Conservation (phyloP, 2,329 filamentous ascomycete species). For the Magnaporthiopsis rhizophila region DNA sequence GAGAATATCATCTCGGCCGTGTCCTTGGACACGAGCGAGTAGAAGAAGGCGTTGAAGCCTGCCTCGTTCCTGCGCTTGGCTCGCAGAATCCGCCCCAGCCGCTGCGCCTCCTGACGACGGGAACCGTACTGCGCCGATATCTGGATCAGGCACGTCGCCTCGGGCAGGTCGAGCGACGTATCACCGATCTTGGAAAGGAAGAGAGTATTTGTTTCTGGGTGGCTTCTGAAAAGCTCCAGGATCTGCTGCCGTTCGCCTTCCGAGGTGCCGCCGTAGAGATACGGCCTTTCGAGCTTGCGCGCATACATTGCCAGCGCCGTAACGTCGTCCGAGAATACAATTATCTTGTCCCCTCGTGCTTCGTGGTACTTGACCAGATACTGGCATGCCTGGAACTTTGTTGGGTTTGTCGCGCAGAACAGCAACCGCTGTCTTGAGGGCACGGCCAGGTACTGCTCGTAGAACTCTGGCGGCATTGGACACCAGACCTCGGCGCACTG, state of each 20-base stretch:
- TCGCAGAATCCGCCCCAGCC: slow-evolving; percentile 82
- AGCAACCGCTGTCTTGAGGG: slow-evolving; percentile 39
- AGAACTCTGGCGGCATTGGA: slow-evolving; percentile 94
- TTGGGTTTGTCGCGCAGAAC: slow-evolving; percentile 93
- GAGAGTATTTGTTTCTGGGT: slow-evolving; percentile 79
- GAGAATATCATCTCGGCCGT: slow-evolving; percentile 98
- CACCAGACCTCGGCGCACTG: slow-evolving; percentile 98
- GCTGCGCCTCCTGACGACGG: slow-evolving; percentile 88
- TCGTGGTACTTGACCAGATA: slow-evolving; percentile 98
- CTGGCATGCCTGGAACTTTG: slow-evolving; percentile 92
- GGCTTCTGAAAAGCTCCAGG: slow-evolving; percentile 89
- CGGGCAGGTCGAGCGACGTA: slow-evolving; percentile 90
- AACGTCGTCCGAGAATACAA: slow-evolving; percentile 95
- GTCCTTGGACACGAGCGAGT: slow-evolving; percentile 92
- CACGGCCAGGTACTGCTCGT: slow-evolving; percentile 52
- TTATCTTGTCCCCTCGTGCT: slow-evolving; percentile 88
- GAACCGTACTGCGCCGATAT: slow-evolving; percentile 96
- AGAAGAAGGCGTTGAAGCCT: slow-evolving; percentile 98
- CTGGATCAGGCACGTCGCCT: slow-evolving; percentile 92
- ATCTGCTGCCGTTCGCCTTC: slow-evolving; percentile 80
- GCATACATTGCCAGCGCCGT: slow-evolving; percentile 84
- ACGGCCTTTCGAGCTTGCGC: slow-evolving; percentile 72
- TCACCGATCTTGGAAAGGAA: slow-evolving; percentile 97
- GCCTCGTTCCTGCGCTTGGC: slow-evolving; percentile 94
- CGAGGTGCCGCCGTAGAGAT: slow-evolving; percentile 83